Percentiles rank a stretch among this genome's conserved stretches.
phyloP scores from a whole-genome alignment of 306 rosid genomes.

The Vigna reflexopilosa region DNA sequence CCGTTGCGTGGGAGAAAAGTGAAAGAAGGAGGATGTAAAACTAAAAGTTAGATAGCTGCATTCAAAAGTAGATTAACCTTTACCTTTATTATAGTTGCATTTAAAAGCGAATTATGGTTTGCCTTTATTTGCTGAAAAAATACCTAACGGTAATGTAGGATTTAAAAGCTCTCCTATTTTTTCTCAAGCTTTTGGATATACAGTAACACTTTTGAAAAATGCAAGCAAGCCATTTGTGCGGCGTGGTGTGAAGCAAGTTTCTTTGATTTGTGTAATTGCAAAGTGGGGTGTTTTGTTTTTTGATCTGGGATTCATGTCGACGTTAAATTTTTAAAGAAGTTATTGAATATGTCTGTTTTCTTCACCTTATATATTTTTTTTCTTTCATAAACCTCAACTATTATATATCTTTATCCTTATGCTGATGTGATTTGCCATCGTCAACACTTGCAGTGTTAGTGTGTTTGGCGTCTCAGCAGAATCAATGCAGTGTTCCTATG shows the following conservation, averaged over 20 bases:
- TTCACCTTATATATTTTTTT: neutral
- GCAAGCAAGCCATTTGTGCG: neutral
- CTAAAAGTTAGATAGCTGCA: slow-evolving; percentile 37
- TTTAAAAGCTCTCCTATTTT: slow-evolving; percentile 33
- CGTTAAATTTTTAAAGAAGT: neutral
- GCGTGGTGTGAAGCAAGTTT: slow-evolving; percentile 11
- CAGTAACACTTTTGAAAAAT: slow-evolving; percentile 1
- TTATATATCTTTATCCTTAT: neutral
- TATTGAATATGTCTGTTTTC: neutral
- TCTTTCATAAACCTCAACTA: slow-evolving; percentile 2
- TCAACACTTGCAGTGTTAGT: slow-evolving; percentile 69
- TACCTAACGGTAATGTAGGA: slow-evolving; percentile 38
- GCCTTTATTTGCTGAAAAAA: slow-evolving; percentile 38
- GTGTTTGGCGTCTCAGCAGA: slow-evolving; percentile 98
- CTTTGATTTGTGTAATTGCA: slow-evolving; percentile 13
- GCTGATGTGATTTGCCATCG: slow-evolving; percentile 43
- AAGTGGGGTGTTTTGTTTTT: neutral
- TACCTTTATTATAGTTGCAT: slow-evolving; percentile 23
- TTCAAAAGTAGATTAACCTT: slow-evolving; percentile 25
- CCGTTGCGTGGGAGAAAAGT: slow-evolving; percentile 7
- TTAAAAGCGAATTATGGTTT: slow-evolving; percentile 20
- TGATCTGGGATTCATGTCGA: neutral
- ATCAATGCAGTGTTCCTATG: slow-evolving; percentile 94
- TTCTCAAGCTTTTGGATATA: slow-evolving; percentile 23
- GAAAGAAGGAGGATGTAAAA: neutral